Base-by-base conservation (phyloP, 2,329 filamentous ascomycete genomes). In the Phialophora macrospora region DNA sequence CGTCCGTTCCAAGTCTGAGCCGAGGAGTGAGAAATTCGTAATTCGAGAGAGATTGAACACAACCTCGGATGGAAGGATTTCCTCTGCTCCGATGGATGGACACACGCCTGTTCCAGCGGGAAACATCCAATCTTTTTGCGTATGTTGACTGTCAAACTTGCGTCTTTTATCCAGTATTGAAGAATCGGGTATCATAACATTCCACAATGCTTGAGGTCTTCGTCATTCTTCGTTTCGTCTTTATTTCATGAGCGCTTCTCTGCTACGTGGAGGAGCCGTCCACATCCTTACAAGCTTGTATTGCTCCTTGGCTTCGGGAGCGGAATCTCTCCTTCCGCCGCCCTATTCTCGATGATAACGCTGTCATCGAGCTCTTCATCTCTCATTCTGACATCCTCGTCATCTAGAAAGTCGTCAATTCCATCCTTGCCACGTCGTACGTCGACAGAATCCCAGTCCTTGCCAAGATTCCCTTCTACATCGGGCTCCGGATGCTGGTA, bases 301-400 rank as follows among this genome's bases (percentile, higher is more conserved):
- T 63, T 52, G 22, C 32, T 46, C 46, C 60, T 59, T 30, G 65
- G 32, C 41, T 52, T 65, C 3, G 67, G 67, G 7, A 69, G 22
- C 2, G 67, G 65, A 4, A 69, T 32, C n/a, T 64, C 54, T 32
- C 67, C 67, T 48, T 64, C 48, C 11, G 60, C 55, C 3, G 68
- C 64, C 62, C 64, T 73, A 14, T 52, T 60, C 48, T 73, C 71
- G 4, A 73, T 63, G 57, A 73, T 70, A 22, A 73, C 61, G 59
- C 70, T 72, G 26, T 65, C 70, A 55, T 72, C 67, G 20, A 72
- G 65, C 24, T 70, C 69, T 41, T 70, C 69, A 11, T 73, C 71
- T 41, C 66, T 64, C 70, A 73, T 72, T 30, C 65, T 55, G 22
- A 72, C 60, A 14, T 71, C 66, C 26, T 68, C 70, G 44, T 66